Base-by-base conservation (phyloP, 306 rosid genomes). In the Dalbergia oliveri region DNA sequence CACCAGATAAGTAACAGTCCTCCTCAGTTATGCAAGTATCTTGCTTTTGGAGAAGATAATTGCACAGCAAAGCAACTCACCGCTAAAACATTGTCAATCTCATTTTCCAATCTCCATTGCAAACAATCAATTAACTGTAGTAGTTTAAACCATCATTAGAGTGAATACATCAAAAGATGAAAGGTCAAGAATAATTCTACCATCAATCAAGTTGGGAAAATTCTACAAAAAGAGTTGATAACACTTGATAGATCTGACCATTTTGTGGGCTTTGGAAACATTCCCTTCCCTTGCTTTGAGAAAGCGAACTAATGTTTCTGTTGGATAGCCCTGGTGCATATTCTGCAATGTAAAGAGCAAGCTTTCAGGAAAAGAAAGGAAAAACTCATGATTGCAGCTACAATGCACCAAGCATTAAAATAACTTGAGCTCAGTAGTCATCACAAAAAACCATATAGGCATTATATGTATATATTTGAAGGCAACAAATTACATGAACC, bases 231-330 rank as follows among this genome's bases (percentile, higher is more conserved):
- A 49, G 34, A 2, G 47, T 9, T 34, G 14, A 44, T 21, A 44
- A 39, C 68, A 64, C 19, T 45, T 39, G 62, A 69, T n/a, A 57
- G 51, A 80, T 79, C 81, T 69, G 76, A 94, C 98, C 99, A 96
- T 93, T 84, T 90, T 91, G 62, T 93, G 97, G 66, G 97, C 93
- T 84, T 96, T 96, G 83, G 90, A 70, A 31, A 96, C 90, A 89
- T 90, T 86, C 86, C 90, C 74, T 39, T 96, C 99, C 88, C 99
- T 87, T 21, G 97, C 99, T 86, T 87, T 96, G 80, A 96, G 98
- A 93, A 91, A 96, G 45, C 96, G 91, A 10, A 31, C 75, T 70
- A 87, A 81, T 54, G 94, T 78, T 86, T 93, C 98, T 37, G 66
- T 16, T 56, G 89, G 93, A 83, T 87, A 86, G 12, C 93, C 97